Conservation (phyloP, 306 rosid species). For the Castanea sativa region DNA sequence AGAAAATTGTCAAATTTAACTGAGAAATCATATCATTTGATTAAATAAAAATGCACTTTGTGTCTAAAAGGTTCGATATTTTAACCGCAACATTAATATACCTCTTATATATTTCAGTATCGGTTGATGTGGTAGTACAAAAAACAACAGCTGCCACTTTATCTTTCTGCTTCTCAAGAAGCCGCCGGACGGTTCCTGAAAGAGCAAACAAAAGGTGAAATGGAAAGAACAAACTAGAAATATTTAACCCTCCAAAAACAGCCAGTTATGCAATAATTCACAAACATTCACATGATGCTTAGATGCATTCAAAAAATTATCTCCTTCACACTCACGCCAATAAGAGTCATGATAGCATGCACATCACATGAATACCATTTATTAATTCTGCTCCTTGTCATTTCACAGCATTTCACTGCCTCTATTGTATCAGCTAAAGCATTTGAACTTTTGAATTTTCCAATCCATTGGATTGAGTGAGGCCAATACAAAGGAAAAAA, state of each 20-base stretch:
- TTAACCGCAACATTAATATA: conserved; percentile 16
- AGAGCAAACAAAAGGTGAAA: conserved; percentile 17
- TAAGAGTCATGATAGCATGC: conserved; percentile 3
- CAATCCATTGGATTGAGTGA: background rate
- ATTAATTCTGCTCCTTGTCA: conserved; percentile 4
- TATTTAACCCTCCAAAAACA: conserved; percentile 19
- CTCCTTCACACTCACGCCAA: background rate
- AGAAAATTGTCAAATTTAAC: background rate
- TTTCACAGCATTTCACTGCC: background rate
- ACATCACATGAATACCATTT: conserved; percentile 4
- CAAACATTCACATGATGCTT: conserved; percentile 9
- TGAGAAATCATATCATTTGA: background rate
- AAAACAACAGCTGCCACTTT: conserved; percentile 83
- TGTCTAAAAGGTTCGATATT: background rate
- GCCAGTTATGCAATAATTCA: conserved; percentile 2
- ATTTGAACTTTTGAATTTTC: conserved; percentile 3
- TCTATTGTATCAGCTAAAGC: background rate
- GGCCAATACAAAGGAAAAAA: background rate
- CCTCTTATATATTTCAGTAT: conserved; percentile 98
- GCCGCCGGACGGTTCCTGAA: conserved; percentile 90
- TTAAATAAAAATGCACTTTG: background rate
- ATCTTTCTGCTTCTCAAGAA: conserved; percentile 93
- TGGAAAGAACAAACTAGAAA: background rate
- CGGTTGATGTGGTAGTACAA: conserved; percentile 74
- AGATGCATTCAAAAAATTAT: conserved; percentile 3